Conservation (phyloP, 495 filamentous ascomycete genomes). For the Sordaria brevicollis region DNA sequence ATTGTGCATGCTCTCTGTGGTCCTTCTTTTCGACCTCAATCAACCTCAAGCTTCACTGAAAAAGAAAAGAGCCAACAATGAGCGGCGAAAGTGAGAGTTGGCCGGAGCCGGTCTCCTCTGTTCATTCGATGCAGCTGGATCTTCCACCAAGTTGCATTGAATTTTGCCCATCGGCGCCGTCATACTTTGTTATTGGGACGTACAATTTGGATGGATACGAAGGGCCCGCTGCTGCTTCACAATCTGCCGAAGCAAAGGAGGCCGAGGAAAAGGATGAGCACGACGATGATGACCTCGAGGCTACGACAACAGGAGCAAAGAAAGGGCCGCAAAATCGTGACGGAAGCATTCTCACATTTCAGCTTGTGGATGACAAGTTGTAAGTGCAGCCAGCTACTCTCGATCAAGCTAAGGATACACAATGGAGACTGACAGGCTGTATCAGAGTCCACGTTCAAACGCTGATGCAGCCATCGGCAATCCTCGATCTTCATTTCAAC, state of each 20-base stretch:
- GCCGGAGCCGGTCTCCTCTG: conserved; percentile 16
- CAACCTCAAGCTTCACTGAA: background rate
- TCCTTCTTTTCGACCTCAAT: background rate
- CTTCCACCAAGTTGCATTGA: conserved; percentile 77
- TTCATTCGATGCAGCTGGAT: conserved; percentile 36
- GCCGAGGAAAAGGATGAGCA: conserved; percentile 19
- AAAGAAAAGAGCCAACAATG: conserved; percentile 3
- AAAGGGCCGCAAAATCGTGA: conserved; percentile 47
- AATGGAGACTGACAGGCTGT: conserved; percentile 9
- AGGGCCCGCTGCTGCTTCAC: background rate
- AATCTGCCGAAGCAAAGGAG: conserved; percentile 8
- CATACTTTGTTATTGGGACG: conserved; percentile 74
- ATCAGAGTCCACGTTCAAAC: conserved; percentile 35
- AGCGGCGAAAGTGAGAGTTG: background rate
- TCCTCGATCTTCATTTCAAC: conserved; percentile 82
- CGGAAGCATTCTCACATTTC: conserved; percentile 62
- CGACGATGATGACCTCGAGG: conserved; percentile 11
- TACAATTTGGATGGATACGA: conserved; percentile 60
- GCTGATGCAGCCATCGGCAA: conserved; percentile 50
- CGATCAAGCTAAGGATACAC: background rate
- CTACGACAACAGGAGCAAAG: conserved; percentile 5
- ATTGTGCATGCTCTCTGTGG: background rate
- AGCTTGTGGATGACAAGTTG: conserved; percentile 38
- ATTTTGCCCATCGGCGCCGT: conserved; percentile 55
- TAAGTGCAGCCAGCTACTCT: conserved; percentile 28